Conservation (phyloP, 257 asterid species). For the Voacanga thouarsii region DNA sequence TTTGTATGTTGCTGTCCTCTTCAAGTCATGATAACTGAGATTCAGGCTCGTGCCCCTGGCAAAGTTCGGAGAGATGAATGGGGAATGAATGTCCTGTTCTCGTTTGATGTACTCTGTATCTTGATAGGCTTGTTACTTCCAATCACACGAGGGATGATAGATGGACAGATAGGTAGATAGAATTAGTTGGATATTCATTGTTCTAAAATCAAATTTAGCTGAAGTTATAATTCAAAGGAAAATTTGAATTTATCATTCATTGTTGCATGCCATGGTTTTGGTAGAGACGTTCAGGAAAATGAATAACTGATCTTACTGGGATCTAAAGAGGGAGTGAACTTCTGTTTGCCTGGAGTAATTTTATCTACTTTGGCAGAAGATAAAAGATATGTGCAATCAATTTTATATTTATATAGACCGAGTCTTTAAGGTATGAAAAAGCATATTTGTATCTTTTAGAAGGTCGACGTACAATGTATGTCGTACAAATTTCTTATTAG, state of each 20-base stretch:
- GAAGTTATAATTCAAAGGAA: neutral
- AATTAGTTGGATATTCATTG: neutral
- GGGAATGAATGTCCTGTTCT: neutral
- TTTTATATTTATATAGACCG: too few relatives aligned
- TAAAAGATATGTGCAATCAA: too few relatives aligned
- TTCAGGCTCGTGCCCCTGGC: neutral
- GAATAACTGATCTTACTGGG: too few relatives aligned
- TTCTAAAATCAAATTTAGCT: neutral
- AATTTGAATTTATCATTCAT: neutral
- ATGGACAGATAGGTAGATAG: too few relatives aligned
- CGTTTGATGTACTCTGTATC: neutral
- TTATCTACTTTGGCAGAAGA: too few relatives aligned
- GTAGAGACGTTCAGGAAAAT: too few relatives aligned
- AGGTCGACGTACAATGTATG: too few relatives aligned
- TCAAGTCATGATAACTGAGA: neutral
- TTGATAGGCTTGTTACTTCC: neutral
- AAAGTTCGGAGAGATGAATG: neutral
- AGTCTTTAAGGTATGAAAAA: too few relatives aligned
- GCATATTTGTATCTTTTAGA: too few relatives aligned
- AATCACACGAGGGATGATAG: neutral
- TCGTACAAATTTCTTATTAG: too few relatives aligned
- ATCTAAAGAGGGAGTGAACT: too few relatives aligned
- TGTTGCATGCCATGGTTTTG: neutral
- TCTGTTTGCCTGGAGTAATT: too few relatives aligned
- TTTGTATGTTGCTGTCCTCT: neutral